Base-by-base conservation (phyloP, 2,329 filamentous ascomycete genomes). In the Alternaria sp. region DNA sequence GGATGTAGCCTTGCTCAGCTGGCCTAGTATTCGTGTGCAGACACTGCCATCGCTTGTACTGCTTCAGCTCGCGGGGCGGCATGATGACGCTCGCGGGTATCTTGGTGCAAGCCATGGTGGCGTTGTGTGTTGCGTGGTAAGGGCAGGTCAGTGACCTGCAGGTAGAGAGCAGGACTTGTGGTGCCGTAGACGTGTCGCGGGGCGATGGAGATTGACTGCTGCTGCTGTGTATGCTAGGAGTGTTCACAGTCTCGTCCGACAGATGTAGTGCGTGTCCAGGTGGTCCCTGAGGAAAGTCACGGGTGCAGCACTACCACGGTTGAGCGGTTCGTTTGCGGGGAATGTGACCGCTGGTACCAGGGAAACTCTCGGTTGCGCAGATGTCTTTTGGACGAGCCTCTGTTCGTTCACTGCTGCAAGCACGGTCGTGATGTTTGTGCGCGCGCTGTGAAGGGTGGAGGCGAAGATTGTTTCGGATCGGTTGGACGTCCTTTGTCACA, bases 11-110 rank as follows among this genome's bases (percentile, higher is more conserved):
- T 33, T 69, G 68, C 23, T 73, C 65, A 9, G 59, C 60, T 7
- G 70, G 61, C 23, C 60, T 65, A 11, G 71, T 41, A n/a, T 65
- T 69, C 9, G 69, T 71, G 41, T 68, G 69, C 33, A 72, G 54
- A 37, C 65, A 67, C 23, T 76, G 74, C 70, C 71, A 77, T 51
- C 68, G 68, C 55, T 68, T 68, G 44, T 75, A 77, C 30, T 72
- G 67, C 49, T 75, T 75, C n/a, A 73, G 59, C 37, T 76, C 71
- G 26, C 69, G 65, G 10, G 68, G 61, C 26, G 72, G 56, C 33
- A 77, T 60, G 28, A 77, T 71, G 23, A 71, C 59, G 49, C 67
- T 70, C 12, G 74, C 75, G 25, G 71, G 66, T 37, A 75, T 61
- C 21, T 63, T 64, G 21, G 63, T 59, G 37, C 65, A 60, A 23